Percentiles rank a stretch among this genome's conserved stretches.
Evolutionary conservation across 495 filamentous ascomycete species (phyloP).

Genomic region (Parathielavia hyrcaniae): DNA sequence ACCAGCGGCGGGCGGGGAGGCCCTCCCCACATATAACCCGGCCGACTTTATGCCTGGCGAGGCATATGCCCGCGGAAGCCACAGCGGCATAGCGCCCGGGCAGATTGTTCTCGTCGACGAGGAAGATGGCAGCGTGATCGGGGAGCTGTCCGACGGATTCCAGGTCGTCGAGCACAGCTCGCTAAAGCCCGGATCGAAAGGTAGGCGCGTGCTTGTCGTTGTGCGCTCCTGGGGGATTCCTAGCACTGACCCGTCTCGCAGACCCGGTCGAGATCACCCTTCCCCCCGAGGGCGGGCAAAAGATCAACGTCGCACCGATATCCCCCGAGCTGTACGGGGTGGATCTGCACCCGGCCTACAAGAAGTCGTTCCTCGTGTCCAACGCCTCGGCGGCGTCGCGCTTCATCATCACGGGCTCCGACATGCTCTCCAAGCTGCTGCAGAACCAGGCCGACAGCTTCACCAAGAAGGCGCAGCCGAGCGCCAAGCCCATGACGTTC

Average conservation of each 20-base stretch:
- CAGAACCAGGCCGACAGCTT: constrained; percentile 72
- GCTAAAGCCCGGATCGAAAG: constrained; percentile 78
- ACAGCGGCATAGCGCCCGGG: constrained; percentile 48
- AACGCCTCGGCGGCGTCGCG: constrained; percentile 86
- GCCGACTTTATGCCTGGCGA: constrained; percentile 71
- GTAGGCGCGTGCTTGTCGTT: constrained; percentile 47
- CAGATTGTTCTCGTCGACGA: constrained; percentile 94
- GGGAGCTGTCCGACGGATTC: constrained; percentile 79
- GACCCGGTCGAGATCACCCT: constrained; percentile 89
- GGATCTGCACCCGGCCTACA: constrained; percentile 82
- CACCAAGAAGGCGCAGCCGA: constrained; percentile 69
- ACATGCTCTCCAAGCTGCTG: constrained; percentile 69
- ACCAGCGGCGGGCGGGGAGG: constrained; percentile 36
- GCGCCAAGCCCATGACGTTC: constrained; percentile 75
- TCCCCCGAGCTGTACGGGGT: constrained; percentile 74
- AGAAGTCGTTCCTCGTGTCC: constrained; percentile 77
- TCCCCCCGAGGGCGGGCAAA: constrained; percentile 62
- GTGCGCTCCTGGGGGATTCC: not conserved
- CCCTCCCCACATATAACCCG: constrained; percentile 67
- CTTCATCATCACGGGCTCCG: constrained; percentile 81
- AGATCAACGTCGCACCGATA: constrained; percentile 67
- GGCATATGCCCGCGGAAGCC: constrained; percentile 56
- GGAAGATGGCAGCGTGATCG: constrained; percentile 90
- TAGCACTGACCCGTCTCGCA: constrained; percentile 32
- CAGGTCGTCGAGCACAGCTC: constrained; percentile 66